Conservation (phyloP, 2,329 filamentous ascomycete species). For the Claviceps paspali region DNA sequence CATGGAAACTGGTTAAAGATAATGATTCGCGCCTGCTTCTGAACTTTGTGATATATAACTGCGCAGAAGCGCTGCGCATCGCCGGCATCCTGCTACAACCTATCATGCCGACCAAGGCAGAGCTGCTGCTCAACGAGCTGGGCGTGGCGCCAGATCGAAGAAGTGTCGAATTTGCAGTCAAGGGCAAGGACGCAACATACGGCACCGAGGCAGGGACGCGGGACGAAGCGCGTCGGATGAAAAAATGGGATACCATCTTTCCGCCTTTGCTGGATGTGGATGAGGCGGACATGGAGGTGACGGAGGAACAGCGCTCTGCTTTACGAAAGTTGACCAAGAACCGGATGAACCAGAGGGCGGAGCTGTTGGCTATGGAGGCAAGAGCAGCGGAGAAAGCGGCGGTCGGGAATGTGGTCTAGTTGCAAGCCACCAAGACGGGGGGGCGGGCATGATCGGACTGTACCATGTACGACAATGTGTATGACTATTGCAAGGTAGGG, state of each 20-base stretch:
- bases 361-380: conserved; percentile 15
- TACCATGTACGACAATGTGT: too few species aligned
- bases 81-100: conserved; percentile 76
- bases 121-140: conserved; percentile 58
- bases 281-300: conserved; percentile 11
- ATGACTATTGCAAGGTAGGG: too few species aligned
- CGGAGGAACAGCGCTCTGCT: conserved; percentile 7
- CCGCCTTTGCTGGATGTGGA: conserved; percentile 25
- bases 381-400: conserved; percentile 13
- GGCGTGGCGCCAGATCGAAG: conserved; percentile 52
- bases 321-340: conserved; percentile 11
- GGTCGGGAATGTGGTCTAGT: conserved; percentile 10
- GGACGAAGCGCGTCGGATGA: conserved; percentile 15
- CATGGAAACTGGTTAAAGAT: conserved; percentile 47
- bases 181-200: conserved; percentile 55
- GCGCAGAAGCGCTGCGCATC: conserved; percentile 64
- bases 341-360: conserved; percentile 14
- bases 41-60: conserved; percentile 50
- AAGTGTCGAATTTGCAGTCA: conserved; percentile 43
- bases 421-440: conserved; percentile 5
- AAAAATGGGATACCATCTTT: conserved; percentile 31
- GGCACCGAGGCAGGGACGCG: conserved; percentile 28
- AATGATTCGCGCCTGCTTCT: conserved; percentile 24
- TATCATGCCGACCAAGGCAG: conserved; percentile 71
- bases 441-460: too few species aligned